phyloP scores from a whole-genome alignment of 345 rosid genomes.

The Rhodamnia rubescens region DNA sequence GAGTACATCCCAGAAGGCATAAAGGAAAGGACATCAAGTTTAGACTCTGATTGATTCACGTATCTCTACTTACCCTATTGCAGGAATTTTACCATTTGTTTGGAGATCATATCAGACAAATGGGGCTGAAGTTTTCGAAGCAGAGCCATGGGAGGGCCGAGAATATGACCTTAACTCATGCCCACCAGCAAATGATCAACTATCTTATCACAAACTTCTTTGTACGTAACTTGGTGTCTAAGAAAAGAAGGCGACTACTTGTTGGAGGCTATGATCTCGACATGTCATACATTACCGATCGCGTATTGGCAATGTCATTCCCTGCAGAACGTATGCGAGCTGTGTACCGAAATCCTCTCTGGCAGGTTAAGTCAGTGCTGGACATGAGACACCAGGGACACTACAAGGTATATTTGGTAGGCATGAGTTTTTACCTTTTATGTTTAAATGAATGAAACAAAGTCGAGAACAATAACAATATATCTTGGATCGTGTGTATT shows the following conservation, averaged over 20 bases:
- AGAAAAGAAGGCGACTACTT: slow-evolving; percentile 66
- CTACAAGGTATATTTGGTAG: slow-evolving; percentile 49
- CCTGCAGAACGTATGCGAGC: slow-evolving; percentile 89
- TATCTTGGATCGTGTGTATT: background rate
- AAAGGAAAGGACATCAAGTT: background rate
- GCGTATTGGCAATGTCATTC: slow-evolving; percentile 76
- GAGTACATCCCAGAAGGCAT: background rate
- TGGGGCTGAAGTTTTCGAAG: slow-evolving; percentile 67
- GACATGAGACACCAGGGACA: slow-evolving; percentile 72
- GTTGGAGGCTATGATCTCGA: slow-evolving; percentile 89
- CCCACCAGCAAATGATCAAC: slow-evolving; percentile 26
- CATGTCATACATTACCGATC: slow-evolving; percentile 82
- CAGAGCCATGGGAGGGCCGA: slow-evolving; percentile 17
- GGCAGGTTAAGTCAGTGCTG: slow-evolving; percentile 94
- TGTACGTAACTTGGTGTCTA: slow-evolving; percentile 77
- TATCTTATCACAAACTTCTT: slow-evolving; percentile 46
- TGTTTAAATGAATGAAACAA: background rate
- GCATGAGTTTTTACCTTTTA: background rate
- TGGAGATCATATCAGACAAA: slow-evolving; percentile 5
- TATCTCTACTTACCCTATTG: background rate
- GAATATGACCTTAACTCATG: background rate
- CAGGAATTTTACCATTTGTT: background rate
- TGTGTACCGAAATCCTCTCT: slow-evolving; percentile 79
- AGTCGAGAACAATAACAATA: background rate
- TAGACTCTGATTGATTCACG: background rate